These are phyloP conservation scores for Tothia fuscella DNA, from an alignment of 2,329 filamentous ascomycete genomes.

Conservation along the genomic window DNA sequence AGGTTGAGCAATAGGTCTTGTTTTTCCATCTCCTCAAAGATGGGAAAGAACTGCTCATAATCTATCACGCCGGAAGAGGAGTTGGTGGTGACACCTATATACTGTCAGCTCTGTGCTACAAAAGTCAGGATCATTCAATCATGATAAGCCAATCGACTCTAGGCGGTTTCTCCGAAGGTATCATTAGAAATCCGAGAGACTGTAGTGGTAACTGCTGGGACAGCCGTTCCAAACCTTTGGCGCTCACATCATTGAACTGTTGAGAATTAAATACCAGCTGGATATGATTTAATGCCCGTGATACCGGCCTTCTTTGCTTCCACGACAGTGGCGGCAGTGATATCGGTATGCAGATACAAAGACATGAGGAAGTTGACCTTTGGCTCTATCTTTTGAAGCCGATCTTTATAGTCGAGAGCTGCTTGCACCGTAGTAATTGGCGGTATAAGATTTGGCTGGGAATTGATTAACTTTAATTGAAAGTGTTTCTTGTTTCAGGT, in stretches of 20 bases:
- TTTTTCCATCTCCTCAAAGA: constrained; percentile 82
- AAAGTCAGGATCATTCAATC: too few species aligned
- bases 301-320: constrained; percentile 64
- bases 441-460: constrained; percentile 40
- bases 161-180: neutral
- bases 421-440: constrained; percentile 37
- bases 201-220: neutral
- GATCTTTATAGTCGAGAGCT: constrained; percentile 33
- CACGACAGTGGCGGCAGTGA: constrained; percentile 45
- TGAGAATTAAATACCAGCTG: constrained; percentile 27
- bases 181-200: neutral
- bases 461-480: constrained; percentile 7
- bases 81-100: constrained; percentile 40
- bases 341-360: constrained; percentile 37
- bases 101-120: too few species aligned
- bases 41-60: constrained; percentile 59
- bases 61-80: constrained; percentile 56
- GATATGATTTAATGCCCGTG: constrained; percentile 60
- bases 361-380: constrained; percentile 40
- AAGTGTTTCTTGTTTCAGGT: neutral
- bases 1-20: constrained; percentile 77
- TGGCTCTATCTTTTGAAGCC: constrained; percentile 33
- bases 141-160: too few species aligned
- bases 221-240: too few species aligned
- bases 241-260: constrained; percentile 17